Conservation (phyloP, 2,329 filamentous ascomycete species). For the Colletotrichum tamarilloi region DNA sequence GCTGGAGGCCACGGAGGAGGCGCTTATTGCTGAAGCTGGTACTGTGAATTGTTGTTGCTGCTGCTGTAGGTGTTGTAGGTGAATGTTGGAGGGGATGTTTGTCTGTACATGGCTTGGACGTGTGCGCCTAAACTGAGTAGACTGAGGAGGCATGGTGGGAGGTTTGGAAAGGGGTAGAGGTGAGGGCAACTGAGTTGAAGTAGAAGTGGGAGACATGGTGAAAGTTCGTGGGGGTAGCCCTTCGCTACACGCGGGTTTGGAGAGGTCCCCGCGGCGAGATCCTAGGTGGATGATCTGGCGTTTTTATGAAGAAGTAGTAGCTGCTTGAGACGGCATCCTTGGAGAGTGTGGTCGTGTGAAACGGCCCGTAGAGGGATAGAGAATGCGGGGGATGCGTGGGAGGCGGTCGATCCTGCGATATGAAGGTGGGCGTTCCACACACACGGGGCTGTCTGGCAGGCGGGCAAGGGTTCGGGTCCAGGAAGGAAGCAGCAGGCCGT, state of each 20-base stretch:
- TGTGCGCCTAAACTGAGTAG: constrained; percentile 52
- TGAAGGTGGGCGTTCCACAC: constrained; percentile 31
- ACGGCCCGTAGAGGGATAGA: constrained; percentile 36
- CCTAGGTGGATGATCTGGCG: constrained; percentile 29
- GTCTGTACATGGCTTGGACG: constrained; percentile 63
- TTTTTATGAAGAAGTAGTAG: constrained; percentile 35
- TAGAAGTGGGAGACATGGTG: constrained; percentile 45
- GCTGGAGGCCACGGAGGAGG: constrained; percentile 66
- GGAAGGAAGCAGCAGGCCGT: constrained; percentile 26
- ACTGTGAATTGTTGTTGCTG: constrained; percentile 48
- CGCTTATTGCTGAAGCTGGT: constrained; percentile 65
- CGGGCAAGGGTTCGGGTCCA: constrained; percentile 14
- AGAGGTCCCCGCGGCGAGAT: constrained; percentile 26
- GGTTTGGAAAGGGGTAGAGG: constrained; percentile 46
- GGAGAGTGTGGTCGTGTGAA: constrained; percentile 35
- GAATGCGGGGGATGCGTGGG: constrained; percentile 32
- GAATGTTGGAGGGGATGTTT: constrained; percentile 45
- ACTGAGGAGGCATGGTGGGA: constrained; percentile 56
- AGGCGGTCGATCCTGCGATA: constrained; percentile 31
- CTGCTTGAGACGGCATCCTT: constrained; percentile 38
- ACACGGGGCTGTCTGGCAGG: constrained; percentile 31
- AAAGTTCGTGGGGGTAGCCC: constrained; percentile 17
- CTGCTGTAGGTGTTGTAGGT: constrained; percentile 39
- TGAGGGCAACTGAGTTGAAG: constrained; percentile 43
- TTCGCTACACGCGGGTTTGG: constrained; percentile 17